Percentiles rank a stretch among this genome's conserved stretches.
These are phyloP conservation scores for Ophiorrhiza pumila DNA, from an alignment of 257 asterid species.

Conservation along the genomic window DNA sequence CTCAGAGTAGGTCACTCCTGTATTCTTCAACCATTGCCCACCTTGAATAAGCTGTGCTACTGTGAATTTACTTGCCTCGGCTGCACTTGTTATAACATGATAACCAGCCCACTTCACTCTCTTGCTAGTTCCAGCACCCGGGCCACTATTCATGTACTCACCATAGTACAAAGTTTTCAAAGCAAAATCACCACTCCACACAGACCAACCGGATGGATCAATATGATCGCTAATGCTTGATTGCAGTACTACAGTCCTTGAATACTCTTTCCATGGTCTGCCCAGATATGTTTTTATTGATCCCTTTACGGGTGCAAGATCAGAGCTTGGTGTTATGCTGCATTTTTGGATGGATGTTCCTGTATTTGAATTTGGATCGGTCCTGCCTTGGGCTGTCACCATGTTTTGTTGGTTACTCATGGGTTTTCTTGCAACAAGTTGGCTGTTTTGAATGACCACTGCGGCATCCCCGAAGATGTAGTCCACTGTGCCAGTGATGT, in stretches of 20 bases:
- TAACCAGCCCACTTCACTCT: slow-evolving; percentile 24
- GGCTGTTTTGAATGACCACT: slow-evolving; percentile 18
- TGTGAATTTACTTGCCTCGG: slow-evolving; percentile 21
- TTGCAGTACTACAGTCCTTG: slow-evolving; percentile 11
- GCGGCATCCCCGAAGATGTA: slow-evolving; percentile 30
- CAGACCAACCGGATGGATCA: slow-evolving; percentile 17
- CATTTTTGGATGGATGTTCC: slow-evolving; percentile 20
- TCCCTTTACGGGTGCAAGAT: slow-evolving; percentile 6
- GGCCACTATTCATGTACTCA: slow-evolving; percentile 22
- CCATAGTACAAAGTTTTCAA: slow-evolving; percentile 22
- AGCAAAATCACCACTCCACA: slow-evolving; percentile 7
- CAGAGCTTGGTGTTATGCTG: slow-evolving; percentile 8
- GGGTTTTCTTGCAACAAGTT: slow-evolving; percentile 12
- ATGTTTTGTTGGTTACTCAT: slow-evolving; percentile 11
- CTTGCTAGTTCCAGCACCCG: slow-evolving; percentile 21
- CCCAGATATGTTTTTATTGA: slow-evolving; percentile 19
- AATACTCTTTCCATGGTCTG: slow-evolving; percentile 24
- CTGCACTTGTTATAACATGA: slow-evolving; percentile 2
- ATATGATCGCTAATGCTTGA: slow-evolving; percentile 10
- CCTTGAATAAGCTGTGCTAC: slow-evolving; percentile 23
- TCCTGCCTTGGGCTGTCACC: slow-evolving; percentile 28
- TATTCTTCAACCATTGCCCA: slow-evolving; percentile 17
- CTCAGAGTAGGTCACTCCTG: slow-evolving; percentile 27
- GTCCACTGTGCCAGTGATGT: slow-evolving; percentile 26
- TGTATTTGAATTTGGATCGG: slow-evolving; percentile 11